These are phyloP conservation scores for Metschnikowia anglica DNA, from an alignment of 805 yeast genomes.

Conservation along the genomic window DNA sequence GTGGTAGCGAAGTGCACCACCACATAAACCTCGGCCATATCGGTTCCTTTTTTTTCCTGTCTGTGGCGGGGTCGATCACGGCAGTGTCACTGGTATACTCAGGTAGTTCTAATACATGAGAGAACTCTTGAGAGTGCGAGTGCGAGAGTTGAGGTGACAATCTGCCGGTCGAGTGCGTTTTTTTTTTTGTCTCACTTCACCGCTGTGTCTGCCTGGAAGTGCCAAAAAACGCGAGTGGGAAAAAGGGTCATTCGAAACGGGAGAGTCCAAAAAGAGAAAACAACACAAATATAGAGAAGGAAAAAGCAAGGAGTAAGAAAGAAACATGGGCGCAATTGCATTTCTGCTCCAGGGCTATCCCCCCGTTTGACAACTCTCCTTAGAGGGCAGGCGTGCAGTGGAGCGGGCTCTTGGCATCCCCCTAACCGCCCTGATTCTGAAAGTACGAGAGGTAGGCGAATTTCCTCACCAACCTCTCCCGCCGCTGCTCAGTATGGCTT, in stretches of 20 bases:
- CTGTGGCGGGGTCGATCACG: too few species aligned
- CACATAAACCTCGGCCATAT: conserved; percentile 56
- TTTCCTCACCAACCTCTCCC: too few species aligned
- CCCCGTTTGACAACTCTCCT: too few species aligned
- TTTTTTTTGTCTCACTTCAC: neutral
- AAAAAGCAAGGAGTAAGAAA: too few species aligned
- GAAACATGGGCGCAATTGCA: too few species aligned
- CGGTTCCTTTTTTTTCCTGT: neutral
- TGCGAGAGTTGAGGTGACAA: conserved; percentile 5
- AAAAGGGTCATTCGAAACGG: neutral
- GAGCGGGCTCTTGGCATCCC: too few species aligned
- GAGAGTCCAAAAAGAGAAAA: neutral
- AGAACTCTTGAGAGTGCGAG: conserved; percentile 2
- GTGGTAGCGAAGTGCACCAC: conserved; percentile 64
- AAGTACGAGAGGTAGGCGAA: neutral
- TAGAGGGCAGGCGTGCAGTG: too few species aligned
- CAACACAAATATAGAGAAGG: neutral
- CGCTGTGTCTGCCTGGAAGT: neutral
- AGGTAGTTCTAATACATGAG: too few species aligned
- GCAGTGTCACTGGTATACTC: too few species aligned
- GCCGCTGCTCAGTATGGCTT: too few species aligned
- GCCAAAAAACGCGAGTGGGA: neutral
- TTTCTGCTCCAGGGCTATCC: too few species aligned
- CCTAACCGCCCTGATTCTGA: neutral
- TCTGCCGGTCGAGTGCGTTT: conserved; percentile 9